These are phyloP conservation scores for Ceratobasidium sp. DNA, from an alignment of 1,284 basidiomycete species.

Conservation along the genomic window DNA sequence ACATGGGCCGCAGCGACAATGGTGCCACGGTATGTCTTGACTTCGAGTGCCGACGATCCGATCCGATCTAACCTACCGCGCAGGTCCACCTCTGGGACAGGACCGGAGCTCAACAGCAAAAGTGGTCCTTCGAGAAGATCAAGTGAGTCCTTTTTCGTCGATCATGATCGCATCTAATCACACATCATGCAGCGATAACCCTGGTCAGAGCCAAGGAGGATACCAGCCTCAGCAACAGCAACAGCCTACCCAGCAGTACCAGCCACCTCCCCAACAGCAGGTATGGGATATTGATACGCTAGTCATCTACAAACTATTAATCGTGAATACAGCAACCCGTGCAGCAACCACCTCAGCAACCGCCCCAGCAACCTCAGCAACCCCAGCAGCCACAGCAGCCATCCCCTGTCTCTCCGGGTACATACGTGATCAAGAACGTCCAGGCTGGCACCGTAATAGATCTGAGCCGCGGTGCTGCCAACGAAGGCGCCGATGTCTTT, in stretches of 20 bases:
- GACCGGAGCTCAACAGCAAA: conserved; percentile 31
- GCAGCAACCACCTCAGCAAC: conserved; percentile 6
- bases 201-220: conserved; percentile 9
- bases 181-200: conserved; percentile 8
- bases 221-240: conserved; percentile 20
- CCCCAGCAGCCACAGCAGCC: background rate
- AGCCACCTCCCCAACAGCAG: background rate
- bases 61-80: background rate
- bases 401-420: conserved; percentile 28
- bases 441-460: conserved; percentile 36
- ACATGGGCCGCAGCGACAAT: conserved; percentile 24
- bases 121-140: conserved; percentile 36
- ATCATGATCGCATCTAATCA: background rate
- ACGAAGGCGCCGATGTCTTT: conserved; percentile 35
- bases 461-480: conserved; percentile 21
- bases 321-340: background rate
- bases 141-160: conserved; percentile 1
- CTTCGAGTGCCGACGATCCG: background rate
- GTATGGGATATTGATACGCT: background rate
- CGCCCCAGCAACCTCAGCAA: background rate
- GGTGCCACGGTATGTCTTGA: conserved; percentile 25
- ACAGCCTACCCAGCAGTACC: conserved; percentile 12
- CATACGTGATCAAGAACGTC: conserved; percentile 26
- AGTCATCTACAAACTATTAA: background rate
- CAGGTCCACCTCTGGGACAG: conserved; percentile 35